A percentile compares a stretch with the other conserved stretches of the same genome.
phyloP scores from a whole-genome alignment of 352 stramenopile species.

The Pythium rishiriense region DNA sequence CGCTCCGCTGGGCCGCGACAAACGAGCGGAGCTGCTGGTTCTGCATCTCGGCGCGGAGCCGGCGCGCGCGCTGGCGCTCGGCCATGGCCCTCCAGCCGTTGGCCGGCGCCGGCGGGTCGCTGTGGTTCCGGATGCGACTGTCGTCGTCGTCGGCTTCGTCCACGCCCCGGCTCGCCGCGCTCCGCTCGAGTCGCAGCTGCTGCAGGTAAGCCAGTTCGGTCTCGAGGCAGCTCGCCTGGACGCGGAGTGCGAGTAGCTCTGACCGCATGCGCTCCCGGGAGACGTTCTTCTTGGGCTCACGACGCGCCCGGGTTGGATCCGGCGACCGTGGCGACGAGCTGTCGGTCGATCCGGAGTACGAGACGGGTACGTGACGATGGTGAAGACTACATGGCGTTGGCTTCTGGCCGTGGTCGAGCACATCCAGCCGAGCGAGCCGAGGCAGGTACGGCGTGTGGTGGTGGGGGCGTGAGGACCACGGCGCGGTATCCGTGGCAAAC shows the following conservation, averaged over 20 bases:
- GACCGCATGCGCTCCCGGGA: constrained; percentile 23
- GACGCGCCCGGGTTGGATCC: neutral
- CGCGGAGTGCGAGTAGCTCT: neutral
- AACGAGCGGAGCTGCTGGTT: constrained; percentile 7
- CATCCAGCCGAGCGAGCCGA: neutral
- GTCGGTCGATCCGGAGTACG: no score
- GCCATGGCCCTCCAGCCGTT: constrained; percentile 11
- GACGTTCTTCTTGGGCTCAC: constrained; percentile 16
- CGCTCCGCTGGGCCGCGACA: constrained; percentile 4
- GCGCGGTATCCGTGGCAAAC: neutral
- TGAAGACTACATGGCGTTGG: no score
- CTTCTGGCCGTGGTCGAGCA: no score
- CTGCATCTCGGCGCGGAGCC: constrained; percentile 2
- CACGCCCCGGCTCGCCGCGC: neutral
- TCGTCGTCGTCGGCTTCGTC: neutral
- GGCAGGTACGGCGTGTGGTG: neutral
- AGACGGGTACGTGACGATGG: no score
- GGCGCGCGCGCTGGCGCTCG: constrained; percentile 10
- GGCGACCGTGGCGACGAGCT: no score
- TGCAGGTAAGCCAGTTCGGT: constrained; percentile 7
- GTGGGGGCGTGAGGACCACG: no score
- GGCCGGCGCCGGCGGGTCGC: neutral
- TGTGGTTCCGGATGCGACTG: neutral
- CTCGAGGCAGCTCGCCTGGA: constrained; percentile 5
- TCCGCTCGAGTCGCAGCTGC: constrained; percentile 1